phyloP scores from a whole-genome alignment of 441 rosid genomes.

The Populus hybrid region DNA sequence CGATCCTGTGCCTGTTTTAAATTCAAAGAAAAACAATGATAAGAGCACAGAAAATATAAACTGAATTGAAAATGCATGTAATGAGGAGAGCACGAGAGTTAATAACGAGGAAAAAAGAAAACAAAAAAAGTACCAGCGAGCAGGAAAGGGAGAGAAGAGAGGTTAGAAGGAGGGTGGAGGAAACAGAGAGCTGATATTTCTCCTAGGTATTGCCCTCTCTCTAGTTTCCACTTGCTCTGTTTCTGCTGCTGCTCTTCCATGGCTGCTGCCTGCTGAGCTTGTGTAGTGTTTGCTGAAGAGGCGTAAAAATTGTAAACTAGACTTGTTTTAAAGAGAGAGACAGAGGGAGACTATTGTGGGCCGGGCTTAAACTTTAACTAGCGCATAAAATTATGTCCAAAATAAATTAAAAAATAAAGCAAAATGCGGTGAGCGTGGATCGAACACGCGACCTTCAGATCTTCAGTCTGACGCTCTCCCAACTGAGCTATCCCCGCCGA shows the following conservation, averaged over 20 bases:
- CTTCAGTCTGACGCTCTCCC: constrained; percentile 96
- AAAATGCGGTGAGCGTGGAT: constrained; percentile 75
- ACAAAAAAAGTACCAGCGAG: constrained; percentile 57
- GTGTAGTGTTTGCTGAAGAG: not conserved
- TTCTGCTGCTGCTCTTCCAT: constrained; percentile 43
- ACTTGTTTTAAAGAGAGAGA: not conserved
- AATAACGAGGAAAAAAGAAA: not conserved
- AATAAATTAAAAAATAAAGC: too few relatives aligned
- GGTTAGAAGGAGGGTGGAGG: constrained; percentile 48
- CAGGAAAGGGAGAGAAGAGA: constrained; percentile 59
- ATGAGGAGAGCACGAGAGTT: not conserved
- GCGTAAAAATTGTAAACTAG: not conserved
- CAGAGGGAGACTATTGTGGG: not conserved
- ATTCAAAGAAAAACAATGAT: not conserved
- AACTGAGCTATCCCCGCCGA: constrained; percentile 78
- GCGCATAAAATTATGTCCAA: not conserved
- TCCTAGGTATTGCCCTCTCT: constrained; percentile 64
- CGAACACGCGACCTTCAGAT: constrained; percentile 84
- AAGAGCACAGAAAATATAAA: not conserved
- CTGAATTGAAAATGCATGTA: not conserved
- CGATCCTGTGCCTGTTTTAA: constrained; percentile 73
- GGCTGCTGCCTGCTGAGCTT: constrained; percentile 9
- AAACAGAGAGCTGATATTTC: constrained; percentile 82
- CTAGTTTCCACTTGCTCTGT: constrained; percentile 38
- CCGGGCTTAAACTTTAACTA: not conserved